Base-by-base conservation (phyloP, 208 protist genomes). In the Trypanosoma lewisi region DNA sequence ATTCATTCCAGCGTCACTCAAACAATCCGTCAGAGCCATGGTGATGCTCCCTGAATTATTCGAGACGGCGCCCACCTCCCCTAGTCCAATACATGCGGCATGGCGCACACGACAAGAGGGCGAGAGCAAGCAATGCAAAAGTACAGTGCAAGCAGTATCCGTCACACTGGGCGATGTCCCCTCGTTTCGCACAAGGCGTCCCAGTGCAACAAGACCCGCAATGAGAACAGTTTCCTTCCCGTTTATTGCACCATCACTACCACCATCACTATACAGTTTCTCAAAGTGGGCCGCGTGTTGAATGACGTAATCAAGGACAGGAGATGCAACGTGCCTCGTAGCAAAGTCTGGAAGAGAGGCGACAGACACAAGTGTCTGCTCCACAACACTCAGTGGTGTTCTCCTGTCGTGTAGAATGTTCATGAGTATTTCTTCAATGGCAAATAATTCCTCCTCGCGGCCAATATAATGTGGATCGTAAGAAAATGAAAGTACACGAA, bases 281-380 rank as follows among this genome's bases (percentile, higher is more conserved):
- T 67, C 28, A 67, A 69, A 55, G 23, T 33, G 25, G 30, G 67
- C 8, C 14, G 59, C 45, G 41, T 3, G 56, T 11, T 61, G 39
- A 31, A 73, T 44, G n/a, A 83, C 68, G 48, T 82, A 85, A 47
- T 92, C 82, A 6, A 80, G 67, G 16, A 92, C 51, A n/a, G 82
- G 77, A 28, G 72, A 58, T 27, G 73, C 71, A 30, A 76, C 70
- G 56, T 88, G 85, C 47, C 49, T 66, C n/a, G 73, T 73, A 0
- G 71, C 82, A 53, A 76, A 72, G 2, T 63, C 44, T 0, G 85
- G 85, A 36, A 92, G 61, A 5, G 75, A 76, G 25, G 75, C 72
- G 34, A 92, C 54, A 7, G 85, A 78, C 11, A 85, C 31, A 33
- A 88, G 69, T n/a, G 75, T 76, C 61, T 83, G 79, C 61, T 92